Percentiles rank a stretch among this genome's conserved stretches.
Evolutionary conservation across 164 flowering plant species (phyloP).

Genomic region (Echeveria elegans): DNA sequence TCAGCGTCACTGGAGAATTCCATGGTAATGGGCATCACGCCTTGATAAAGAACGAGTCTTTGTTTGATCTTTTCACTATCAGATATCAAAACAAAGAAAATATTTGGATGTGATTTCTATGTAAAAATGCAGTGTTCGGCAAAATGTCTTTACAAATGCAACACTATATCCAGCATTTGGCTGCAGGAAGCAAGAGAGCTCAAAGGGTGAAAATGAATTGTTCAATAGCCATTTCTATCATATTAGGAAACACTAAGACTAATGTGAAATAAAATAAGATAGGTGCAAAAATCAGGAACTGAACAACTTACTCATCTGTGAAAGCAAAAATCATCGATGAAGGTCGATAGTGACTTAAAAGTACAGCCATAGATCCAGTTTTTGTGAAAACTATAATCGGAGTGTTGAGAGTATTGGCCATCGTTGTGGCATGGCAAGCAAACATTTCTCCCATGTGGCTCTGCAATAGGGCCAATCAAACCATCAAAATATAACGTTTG

Average conservation of each 20-base stretch:
- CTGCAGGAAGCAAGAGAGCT: neutral
- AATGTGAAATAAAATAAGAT: too few species aligned
- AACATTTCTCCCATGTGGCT: conserved; percentile 87
- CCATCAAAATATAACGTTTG: neutral
- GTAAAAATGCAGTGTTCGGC: neutral
- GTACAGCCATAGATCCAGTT: conserved; percentile 90
- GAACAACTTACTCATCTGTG: conserved; percentile 72
- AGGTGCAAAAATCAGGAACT: too few species aligned
- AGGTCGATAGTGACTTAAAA: conserved; percentile 84
- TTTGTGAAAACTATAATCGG: conserved; percentile 91
- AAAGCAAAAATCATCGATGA: conserved; percentile 83
- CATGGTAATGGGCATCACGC: conserved; percentile 80
- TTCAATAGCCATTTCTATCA: neutral
- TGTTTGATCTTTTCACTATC: conserved; percentile 80
- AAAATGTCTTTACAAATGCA: neutral
- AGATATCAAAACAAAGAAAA: conserved; percentile 5
- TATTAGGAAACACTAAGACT: too few species aligned
- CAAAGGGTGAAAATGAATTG: neutral
- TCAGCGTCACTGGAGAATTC: conserved; percentile 84
- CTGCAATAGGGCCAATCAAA: conserved; percentile 27
- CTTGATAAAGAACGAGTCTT: conserved; percentile 81
- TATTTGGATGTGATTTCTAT: neutral
- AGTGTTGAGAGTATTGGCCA: conserved; percentile 82
- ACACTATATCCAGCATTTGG: too few species aligned
- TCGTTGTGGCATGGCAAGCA: conserved; percentile 86